Evolutionary conservation across 208 protist species (phyloP).

Genomic region (Trypanosoma lewisi): DNA sequence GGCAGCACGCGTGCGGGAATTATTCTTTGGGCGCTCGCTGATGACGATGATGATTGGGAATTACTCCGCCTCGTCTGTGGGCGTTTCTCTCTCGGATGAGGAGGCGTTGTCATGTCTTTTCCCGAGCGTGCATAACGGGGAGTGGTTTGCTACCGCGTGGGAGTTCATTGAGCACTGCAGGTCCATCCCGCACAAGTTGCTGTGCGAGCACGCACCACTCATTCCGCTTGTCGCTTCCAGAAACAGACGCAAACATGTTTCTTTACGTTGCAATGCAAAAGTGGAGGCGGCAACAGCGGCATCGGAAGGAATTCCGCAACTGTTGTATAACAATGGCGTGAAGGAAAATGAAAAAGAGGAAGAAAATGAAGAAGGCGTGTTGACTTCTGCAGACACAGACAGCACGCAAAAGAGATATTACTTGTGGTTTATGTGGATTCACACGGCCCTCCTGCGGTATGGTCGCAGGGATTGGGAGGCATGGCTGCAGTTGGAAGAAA

Average conservation of each 20-base stretch:
- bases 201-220: conserved; percentile 55
- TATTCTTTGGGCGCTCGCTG: conserved; percentile 9
- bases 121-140: conserved; percentile 57
- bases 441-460: conserved; percentile 10
- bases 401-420: conserved; percentile 3
- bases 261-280: not conserved
- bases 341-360: not conserved
- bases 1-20: conserved; percentile 16
- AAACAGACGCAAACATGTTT: not conserved
- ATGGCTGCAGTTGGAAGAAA: not conserved
- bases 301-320: too few species aligned
- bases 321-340: too few species aligned
- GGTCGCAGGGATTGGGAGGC: conserved; percentile 17
- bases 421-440: conserved; percentile 31
- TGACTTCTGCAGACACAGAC: not conserved
- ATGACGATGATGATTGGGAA: not conserved
- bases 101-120: conserved; percentile 63
- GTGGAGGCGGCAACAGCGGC: not conserved
- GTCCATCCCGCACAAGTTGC: conserved; percentile 47
- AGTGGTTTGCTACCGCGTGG: conserved; percentile 39
- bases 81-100: conserved; percentile 28
- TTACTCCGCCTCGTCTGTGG: not conserved
- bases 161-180: conserved; percentile 57
- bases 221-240: conserved; percentile 25
- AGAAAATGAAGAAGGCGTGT: not conserved